These are phyloP conservation scores for Cyberlindnera saturnus DNA, from an alignment of 805 yeast genomes.

Conservation along the genomic window DNA sequence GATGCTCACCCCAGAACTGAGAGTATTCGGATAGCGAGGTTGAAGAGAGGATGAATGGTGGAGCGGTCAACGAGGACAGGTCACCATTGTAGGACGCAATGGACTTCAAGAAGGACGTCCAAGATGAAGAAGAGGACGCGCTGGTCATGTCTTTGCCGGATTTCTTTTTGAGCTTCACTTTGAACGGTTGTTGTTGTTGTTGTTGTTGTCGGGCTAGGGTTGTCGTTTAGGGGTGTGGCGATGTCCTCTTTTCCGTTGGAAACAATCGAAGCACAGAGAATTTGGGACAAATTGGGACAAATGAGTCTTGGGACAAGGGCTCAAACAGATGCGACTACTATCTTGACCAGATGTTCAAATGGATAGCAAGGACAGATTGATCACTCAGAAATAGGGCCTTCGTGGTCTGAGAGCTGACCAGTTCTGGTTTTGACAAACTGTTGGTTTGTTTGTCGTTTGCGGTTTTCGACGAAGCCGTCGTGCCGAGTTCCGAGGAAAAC, in stretches of 20 bases:
- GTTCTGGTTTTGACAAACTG: background rate
- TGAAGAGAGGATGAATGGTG: slow-evolving; percentile 92
- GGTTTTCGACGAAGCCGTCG: background rate
- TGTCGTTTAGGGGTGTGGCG: background rate
- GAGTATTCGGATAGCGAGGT: slow-evolving; percentile 87
- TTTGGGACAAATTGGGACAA: too few species aligned
- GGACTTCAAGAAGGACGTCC: slow-evolving; percentile 89
- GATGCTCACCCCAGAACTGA: slow-evolving; percentile 94
- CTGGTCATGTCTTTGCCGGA: slow-evolving; percentile 4
- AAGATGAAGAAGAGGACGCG: slow-evolving; percentile 42
- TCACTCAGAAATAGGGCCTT: too few species aligned
- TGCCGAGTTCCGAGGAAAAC: background rate
- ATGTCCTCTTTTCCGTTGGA: background rate
- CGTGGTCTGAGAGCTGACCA: too few species aligned
- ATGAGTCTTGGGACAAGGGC: too few species aligned
- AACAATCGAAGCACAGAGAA: too few species aligned
- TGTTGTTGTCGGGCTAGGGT: background rate
- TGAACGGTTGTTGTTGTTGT: slow-evolving; percentile 6
- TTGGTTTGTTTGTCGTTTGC: background rate
- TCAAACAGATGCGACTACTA: too few species aligned
- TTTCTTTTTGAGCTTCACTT: slow-evolving; percentile 18
- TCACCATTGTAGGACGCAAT: slow-evolving; percentile 92
- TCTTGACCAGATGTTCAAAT: too few species aligned
- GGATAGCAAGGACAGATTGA: too few species aligned
- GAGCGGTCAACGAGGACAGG: slow-evolving; percentile 89